Conservation (phyloP, 768 basidiomycete species). For the Rhizopogon vinicolor region DNA sequence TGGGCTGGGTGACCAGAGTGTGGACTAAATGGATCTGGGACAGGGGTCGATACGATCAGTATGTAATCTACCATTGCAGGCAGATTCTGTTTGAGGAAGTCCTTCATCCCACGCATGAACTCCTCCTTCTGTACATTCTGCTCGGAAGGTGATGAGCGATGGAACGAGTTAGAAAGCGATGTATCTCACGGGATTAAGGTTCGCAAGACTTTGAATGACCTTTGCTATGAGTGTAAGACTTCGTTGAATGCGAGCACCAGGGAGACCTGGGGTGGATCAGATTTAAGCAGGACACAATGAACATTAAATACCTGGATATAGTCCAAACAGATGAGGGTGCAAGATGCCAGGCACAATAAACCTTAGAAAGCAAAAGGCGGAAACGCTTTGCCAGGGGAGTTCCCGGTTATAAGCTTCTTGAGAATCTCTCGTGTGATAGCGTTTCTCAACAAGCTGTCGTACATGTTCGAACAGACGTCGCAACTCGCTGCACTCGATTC, state of each 20-base stretch:
- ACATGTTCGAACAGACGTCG: conserved; percentile 65
- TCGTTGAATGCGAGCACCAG: conserved; percentile 62
- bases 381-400: conserved; percentile 77
- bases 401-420: conserved; percentile 43
- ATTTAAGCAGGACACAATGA: not conserved
- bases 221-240: conserved; percentile 84
- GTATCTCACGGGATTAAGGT: conserved; percentile 63
- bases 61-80: conserved; percentile 80
- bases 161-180: conserved; percentile 1
- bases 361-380: conserved; percentile 85
- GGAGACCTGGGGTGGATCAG: conserved; percentile 49
- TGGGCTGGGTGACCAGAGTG: conserved; percentile 26
- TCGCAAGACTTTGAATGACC: conserved; percentile 86
- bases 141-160: not conserved
- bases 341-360: conserved; percentile 89
- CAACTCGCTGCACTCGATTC: conserved; percentile 52
- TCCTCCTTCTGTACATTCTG: conserved; percentile 71
- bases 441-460: conserved; percentile 66
- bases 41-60: conserved; percentile 59
- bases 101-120: conserved; percentile 75
- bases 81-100: conserved; percentile 61
- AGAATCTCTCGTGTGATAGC: conserved; percentile 42
- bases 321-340: conserved; percentile 80
- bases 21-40: conserved; percentile 19
- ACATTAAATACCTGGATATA: conserved; percentile 55